These are phyloP conservation scores for Aspergillus sp. DNA, from an alignment of 2,329 filamentous ascomycete species.

Conservation along the genomic window DNA sequence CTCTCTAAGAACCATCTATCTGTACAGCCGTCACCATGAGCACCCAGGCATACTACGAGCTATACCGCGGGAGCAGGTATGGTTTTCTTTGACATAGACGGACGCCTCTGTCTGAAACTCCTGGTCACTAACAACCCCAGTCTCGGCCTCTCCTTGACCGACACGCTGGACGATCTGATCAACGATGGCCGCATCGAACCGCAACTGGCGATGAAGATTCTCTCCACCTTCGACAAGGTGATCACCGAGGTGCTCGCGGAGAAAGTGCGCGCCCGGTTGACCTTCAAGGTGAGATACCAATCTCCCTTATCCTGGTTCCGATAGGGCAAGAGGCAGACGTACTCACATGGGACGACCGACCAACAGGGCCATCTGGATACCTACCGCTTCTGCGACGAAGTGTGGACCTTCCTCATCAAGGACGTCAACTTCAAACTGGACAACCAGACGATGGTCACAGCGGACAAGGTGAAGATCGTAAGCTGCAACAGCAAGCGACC, in stretches of 20 bases:
- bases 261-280: constrained; percentile 85
- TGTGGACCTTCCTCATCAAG: constrained; percentile 99
- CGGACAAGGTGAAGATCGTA: constrained; percentile 97
- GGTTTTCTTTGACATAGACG: not conserved
- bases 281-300: constrained; percentile 76
- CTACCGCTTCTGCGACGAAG: constrained; percentile 98
- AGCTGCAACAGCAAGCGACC: constrained; percentile 90
- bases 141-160: constrained; percentile 88
- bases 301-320: not conserved
- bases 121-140: constrained; percentile 50
- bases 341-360: not conserved
- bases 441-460: constrained; percentile 69
- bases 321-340: not conserved
- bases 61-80: constrained; percentile 98
- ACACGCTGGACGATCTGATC: constrained; percentile 96
- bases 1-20: constrained; percentile 11
- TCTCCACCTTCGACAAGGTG: constrained; percentile 90
- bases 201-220: constrained; percentile 97
- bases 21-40: constrained; percentile 41
- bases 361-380: constrained; percentile 89
- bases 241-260: constrained; percentile 90
- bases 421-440: constrained; percentile 99
- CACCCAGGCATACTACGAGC: constrained; percentile 73
- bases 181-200: constrained; percentile 93
- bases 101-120: not conserved